These are phyloP conservation scores for Nicotiana paniculata DNA, from an alignment of 257 asterid species.

Conservation along the genomic window DNA sequence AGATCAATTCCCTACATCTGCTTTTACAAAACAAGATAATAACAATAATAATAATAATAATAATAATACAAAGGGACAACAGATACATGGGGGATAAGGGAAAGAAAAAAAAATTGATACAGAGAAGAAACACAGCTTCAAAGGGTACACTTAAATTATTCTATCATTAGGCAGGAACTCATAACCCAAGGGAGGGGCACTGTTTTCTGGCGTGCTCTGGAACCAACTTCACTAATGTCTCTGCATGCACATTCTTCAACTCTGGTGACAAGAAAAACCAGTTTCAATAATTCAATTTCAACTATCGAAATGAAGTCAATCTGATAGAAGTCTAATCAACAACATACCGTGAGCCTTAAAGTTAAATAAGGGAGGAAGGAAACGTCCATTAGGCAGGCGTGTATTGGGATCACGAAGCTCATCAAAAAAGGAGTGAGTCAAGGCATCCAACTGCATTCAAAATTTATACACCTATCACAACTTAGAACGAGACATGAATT, in stretches of 20 bases:
- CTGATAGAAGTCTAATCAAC: background rate
- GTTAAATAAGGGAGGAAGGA: constrained; percentile 54
- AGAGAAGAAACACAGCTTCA: constrained; percentile 8
- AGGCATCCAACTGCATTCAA: constrained; percentile 41
- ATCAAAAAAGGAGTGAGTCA: constrained; percentile 45
- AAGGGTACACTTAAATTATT: constrained; percentile 1
- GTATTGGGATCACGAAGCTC: constrained; percentile 50
- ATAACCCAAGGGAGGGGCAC: constrained; percentile 54
- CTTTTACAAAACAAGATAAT: constrained; percentile 16
- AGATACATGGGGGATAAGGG: background rate
- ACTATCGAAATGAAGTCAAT: background rate
- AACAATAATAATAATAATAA: constrained; percentile 5
- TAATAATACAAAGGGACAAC: constrained; percentile 13
- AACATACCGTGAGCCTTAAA: constrained; percentile 48
- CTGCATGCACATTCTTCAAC: constrained; percentile 71
- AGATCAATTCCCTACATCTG: constrained; percentile 23
- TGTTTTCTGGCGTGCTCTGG: constrained; percentile 87
- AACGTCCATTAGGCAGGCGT: constrained; percentile 52
- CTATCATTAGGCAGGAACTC: constrained; percentile 21
- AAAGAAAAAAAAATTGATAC: constrained; percentile 1
- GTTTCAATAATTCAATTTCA: background rate
- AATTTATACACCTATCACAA: background rate
- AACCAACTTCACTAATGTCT: constrained; percentile 52
- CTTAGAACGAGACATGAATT: background rate
- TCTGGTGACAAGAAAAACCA: constrained; percentile 33